Conservation (phyloP, 2,329 filamentous ascomycete genomes). For the Exophiala mesophila region DNA sequence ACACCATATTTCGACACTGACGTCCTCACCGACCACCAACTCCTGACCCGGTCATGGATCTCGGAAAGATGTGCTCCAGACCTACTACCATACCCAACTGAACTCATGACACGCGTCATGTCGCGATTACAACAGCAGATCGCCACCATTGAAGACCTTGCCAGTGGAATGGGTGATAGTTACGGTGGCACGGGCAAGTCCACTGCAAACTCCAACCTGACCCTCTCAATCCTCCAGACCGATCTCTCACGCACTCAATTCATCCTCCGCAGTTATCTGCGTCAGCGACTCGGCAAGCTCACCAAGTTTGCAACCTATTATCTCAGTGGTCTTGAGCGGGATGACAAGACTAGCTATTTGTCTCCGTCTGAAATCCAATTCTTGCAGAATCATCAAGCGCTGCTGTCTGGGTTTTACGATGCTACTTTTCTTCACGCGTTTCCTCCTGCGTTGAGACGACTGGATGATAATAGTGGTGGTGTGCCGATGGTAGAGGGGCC, state of each 20-base stretch:
- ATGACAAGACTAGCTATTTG: conserved; percentile 40
- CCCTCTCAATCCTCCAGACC: conserved; percentile 90
- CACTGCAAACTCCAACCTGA: conserved; percentile 77
- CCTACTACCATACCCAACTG: conserved; percentile 71
- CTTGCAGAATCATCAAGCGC: conserved; percentile 74
- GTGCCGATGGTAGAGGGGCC: conserved; percentile 89
- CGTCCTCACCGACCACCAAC: conserved; percentile 65
- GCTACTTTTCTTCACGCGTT: conserved; percentile 80
- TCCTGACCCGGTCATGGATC: conserved; percentile 86
- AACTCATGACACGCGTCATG: conserved; percentile 77
- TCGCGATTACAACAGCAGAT: conserved; percentile 60
- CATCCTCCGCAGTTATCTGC: conserved; percentile 74
- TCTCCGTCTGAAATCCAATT: conserved; percentile 76
- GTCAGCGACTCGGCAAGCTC: conserved; percentile 77
- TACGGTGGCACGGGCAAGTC: conserved; percentile 31
- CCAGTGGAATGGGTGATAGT: conserved; percentile 38
- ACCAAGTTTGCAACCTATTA: conserved; percentile 49
- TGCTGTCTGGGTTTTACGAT: conserved; percentile 80
- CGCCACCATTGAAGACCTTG: conserved; percentile 61
- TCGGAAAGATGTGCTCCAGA: conserved; percentile 87
- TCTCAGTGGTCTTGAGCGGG: conserved; percentile 30
- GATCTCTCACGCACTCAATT: conserved; percentile 94
- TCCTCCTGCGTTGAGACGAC: conserved; percentile 68
- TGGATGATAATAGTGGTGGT: conserved; percentile 81
- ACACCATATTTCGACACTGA: conserved; percentile 17